Conservation (phyloP, 1,284 basidiomycete genomes). For the Golubevia pallescens region DNA sequence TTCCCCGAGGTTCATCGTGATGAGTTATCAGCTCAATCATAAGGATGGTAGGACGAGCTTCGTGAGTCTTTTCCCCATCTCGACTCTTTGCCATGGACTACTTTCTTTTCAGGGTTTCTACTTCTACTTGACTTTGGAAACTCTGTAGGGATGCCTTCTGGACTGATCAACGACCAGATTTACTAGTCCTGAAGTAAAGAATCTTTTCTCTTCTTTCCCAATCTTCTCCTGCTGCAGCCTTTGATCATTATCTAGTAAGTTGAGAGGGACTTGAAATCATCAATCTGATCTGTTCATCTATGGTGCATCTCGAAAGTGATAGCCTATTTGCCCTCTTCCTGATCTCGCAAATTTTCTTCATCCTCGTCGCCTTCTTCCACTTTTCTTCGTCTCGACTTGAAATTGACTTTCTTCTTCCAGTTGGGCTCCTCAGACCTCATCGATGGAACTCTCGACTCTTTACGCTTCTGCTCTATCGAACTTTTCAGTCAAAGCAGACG, state of each 20-base stretch:
- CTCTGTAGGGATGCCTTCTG: too few species aligned
- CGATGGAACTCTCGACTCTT: slow-evolving; percentile 50
- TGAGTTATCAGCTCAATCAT: slow-evolving; percentile 82
- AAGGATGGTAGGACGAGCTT: slow-evolving; percentile 83
- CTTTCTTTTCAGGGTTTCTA: not conserved
- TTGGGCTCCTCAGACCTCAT: slow-evolving; percentile 52
- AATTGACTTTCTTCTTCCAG: slow-evolving; percentile 22
- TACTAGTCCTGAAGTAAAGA: too few species aligned
- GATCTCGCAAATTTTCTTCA: not conserved
- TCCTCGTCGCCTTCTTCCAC: not conserved
- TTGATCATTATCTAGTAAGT: slow-evolving; percentile 33
- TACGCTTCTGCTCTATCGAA: slow-evolving; percentile 57
- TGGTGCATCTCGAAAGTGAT: not conserved
- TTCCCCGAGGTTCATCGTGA: slow-evolving; percentile 82
- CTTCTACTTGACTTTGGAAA: too few species aligned
- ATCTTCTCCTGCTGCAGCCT: slow-evolving; percentile 25
- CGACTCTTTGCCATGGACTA: not conserved
- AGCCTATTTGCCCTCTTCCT: not conserved
- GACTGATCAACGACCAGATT: too few species aligned
- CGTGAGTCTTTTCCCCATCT: slow-evolving; percentile 24
- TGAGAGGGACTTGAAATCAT: too few species aligned
- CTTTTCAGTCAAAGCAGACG: slow-evolving; percentile 41
- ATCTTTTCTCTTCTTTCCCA: slow-evolving; percentile 1
- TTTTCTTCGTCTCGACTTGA: not conserved
- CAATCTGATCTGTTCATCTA: too few species aligned